A percentile compares a stretch with the other conserved stretches of the same genome.
These are phyloP conservation scores for Colletotrichum sp. DNA, from an alignment of 2,329 filamentous ascomycete genomes.

Conservation along the genomic window DNA sequence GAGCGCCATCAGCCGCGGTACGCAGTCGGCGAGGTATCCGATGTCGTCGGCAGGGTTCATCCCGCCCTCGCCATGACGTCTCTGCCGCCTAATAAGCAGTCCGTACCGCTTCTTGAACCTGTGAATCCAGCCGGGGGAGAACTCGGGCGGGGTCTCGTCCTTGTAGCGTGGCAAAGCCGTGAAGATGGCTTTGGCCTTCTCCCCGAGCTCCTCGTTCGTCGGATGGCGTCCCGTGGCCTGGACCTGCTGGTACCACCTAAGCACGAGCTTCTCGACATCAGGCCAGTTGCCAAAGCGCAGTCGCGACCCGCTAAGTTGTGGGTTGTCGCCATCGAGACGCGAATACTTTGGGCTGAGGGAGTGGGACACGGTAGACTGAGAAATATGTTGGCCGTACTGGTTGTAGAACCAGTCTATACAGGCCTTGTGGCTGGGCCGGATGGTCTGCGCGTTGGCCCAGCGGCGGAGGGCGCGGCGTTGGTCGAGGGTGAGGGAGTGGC, in stretches of 20 bases:
- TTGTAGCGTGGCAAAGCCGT: slow-evolving; percentile 64
- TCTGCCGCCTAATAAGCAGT: slow-evolving; percentile 60
- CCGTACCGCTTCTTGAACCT: slow-evolving; percentile 70
- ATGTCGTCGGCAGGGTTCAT: slow-evolving; percentile 60
- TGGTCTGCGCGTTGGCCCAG: slow-evolving; percentile 63
- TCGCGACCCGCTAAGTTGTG: slow-evolving; percentile 66
- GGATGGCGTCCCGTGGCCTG: slow-evolving; percentile 60
- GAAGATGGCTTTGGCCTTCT: slow-evolving; percentile 67
- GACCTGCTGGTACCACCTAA: slow-evolving; percentile 60
- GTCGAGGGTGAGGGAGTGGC: slow-evolving; percentile 66
- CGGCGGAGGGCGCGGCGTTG: slow-evolving; percentile 65
- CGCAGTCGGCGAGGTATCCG: slow-evolving; percentile 63
- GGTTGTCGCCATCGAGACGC: slow-evolving; percentile 63
- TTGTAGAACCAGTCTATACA: slow-evolving; percentile 68
- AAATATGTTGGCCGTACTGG: slow-evolving; percentile 65
- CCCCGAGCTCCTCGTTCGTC: slow-evolving; percentile 66
- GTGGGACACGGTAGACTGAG: slow-evolving; percentile 68
- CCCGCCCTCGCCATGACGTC: slow-evolving; percentile 53
- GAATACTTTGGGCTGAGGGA: slow-evolving; percentile 67
- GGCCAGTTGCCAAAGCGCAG: slow-evolving; percentile 70
- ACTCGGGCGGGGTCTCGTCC: slow-evolving; percentile 64
- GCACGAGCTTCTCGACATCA: slow-evolving; percentile 64
- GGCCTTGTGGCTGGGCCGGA: slow-evolving; percentile 64
- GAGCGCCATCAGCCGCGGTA: slow-evolving; percentile 65
- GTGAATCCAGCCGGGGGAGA: slow-evolving; percentile 69